Percentiles rank a stretch among this genome's conserved stretches.
Conservation (phyloP, 2,329 filamentous ascomycete genomes). For the Calonectria ilicicola region DNA sequence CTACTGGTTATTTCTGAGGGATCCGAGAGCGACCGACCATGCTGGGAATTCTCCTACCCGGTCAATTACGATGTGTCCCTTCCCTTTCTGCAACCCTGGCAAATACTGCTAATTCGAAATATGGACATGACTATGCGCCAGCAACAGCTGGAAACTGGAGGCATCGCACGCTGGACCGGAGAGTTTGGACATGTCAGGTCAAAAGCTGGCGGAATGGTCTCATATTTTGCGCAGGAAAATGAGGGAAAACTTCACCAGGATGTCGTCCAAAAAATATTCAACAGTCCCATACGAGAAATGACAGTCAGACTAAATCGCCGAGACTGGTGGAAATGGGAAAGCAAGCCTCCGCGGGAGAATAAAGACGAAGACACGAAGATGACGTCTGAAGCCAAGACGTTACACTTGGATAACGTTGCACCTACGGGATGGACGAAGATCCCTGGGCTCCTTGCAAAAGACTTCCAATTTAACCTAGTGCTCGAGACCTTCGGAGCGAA, state of each 20-base stretch:
- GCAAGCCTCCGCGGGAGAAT: neutral
- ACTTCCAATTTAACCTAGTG: neutral
- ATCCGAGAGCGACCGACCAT: neutral
- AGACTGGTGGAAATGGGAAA: slow-evolving; percentile 18
- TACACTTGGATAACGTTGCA: neutral
- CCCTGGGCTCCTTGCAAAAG: neutral
- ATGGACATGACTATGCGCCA: slow-evolving; percentile 11
- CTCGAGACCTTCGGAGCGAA: slow-evolving; percentile 17
- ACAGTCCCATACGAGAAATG: neutral
- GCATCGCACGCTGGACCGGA: neutral
- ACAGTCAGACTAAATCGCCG: slow-evolving; percentile 12
- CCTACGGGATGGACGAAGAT: neutral
- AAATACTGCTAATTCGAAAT: slow-evolving; percentile 9
- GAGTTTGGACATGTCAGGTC: neutral
- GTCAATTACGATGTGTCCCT: neutral
- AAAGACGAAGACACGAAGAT: neutral
- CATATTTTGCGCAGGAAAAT: neutral
- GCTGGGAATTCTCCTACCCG: neutral
- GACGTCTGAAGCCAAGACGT: neutral
- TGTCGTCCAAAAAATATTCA: slow-evolving; percentile 1
- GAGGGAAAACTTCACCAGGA: neutral
- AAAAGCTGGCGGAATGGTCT: neutral
- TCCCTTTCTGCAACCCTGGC: slow-evolving; percentile 17
- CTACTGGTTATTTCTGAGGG: slow-evolving; percentile 6
- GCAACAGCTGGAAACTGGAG: neutral